phyloP scores from a whole-genome alignment of 2,329 filamentous ascomycete genomes.

The Colletotrichum sp. region DNA sequence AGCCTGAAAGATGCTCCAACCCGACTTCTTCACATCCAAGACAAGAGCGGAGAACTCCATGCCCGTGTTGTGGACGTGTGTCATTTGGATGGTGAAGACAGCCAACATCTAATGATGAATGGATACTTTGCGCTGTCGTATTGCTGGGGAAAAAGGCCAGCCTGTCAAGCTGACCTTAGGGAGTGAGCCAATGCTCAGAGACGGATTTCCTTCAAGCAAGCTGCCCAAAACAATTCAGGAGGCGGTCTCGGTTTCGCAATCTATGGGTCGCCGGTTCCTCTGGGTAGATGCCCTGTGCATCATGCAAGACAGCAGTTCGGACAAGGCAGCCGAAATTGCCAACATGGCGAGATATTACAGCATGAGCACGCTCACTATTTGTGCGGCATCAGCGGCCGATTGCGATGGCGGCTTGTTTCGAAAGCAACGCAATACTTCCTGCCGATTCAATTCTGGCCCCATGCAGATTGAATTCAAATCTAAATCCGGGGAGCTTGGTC shows the following conservation, averaged over 20 bases:
- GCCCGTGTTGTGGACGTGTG: neutral
- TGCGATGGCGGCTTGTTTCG: neutral
- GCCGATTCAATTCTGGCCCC: too few relatives aligned
- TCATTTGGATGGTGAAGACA: neutral
- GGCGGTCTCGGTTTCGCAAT: neutral
- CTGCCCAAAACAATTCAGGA: neutral
- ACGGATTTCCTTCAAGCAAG: neutral
- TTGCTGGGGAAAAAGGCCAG: neutral
- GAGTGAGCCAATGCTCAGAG: neutral
- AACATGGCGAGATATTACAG: conserved; percentile 3
- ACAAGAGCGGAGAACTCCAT: neutral
- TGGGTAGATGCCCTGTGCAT: conserved; percentile 21
- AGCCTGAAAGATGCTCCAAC: neutral
- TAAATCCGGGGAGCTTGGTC: fast-evolving
- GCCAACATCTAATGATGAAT: neutral
- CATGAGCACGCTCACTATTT: neutral
- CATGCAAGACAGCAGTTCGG: conserved; percentile 1
- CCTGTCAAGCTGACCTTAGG: neutral
- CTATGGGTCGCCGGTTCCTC: fast-evolving
- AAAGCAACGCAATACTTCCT: neutral
- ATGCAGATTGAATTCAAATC: neutral
- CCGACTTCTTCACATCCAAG: neutral
- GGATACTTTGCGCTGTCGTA: neutral
- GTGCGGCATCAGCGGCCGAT: neutral
- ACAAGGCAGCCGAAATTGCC: conserved; percentile 2